These are phyloP conservation scores for Neurospora pannonica DNA, from an alignment of 495 filamentous ascomycete genomes.

Conservation along the genomic window DNA sequence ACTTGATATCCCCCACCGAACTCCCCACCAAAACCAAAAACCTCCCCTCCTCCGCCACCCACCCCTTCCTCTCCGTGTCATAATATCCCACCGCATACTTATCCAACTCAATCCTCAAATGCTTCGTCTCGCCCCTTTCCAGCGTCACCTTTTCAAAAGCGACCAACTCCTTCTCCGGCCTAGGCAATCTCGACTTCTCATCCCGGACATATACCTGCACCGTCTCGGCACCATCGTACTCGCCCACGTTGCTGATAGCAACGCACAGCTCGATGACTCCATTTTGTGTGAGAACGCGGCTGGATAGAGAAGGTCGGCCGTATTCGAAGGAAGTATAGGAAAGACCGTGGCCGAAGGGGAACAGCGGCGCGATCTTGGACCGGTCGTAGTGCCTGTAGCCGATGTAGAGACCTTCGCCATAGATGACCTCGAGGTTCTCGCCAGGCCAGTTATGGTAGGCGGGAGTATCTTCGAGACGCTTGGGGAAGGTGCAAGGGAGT, in stretches of 20 bases:
- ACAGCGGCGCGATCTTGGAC: constrained; percentile 52
- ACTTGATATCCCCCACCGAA: constrained; percentile 39
- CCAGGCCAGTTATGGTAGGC: constrained; percentile 79
- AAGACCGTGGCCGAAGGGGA: constrained; percentile 77
- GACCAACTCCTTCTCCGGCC: constrained; percentile 69
- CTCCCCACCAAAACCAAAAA: constrained; percentile 57
- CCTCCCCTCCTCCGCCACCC: constrained; percentile 68
- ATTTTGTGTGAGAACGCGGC: constrained; percentile 38
- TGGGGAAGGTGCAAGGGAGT: constrained; percentile 69
- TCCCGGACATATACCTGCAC: constrained; percentile 69
- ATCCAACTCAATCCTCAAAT: constrained; percentile 55
- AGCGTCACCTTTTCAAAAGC: constrained; percentile 73
- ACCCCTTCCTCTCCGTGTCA: constrained; percentile 58
- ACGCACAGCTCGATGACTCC: constrained; percentile 52
- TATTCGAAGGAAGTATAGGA: constrained; percentile 73
- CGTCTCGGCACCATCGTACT: constrained; percentile 57
- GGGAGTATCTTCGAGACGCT: constrained; percentile 65
- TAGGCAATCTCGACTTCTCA: constrained; percentile 43
- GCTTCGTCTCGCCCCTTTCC: constrained; percentile 57
- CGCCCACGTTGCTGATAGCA: constrained; percentile 60
- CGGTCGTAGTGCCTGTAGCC: constrained; percentile 80
- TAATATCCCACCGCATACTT: constrained; percentile 76
- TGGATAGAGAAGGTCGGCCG: constrained; percentile 46
- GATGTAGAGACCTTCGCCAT: constrained; percentile 78
- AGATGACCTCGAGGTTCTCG: constrained; percentile 66